These are phyloP conservation scores for Warburgia ugandensis DNA, from an alignment of 164 flowering plant species.

Conservation along the genomic window DNA sequence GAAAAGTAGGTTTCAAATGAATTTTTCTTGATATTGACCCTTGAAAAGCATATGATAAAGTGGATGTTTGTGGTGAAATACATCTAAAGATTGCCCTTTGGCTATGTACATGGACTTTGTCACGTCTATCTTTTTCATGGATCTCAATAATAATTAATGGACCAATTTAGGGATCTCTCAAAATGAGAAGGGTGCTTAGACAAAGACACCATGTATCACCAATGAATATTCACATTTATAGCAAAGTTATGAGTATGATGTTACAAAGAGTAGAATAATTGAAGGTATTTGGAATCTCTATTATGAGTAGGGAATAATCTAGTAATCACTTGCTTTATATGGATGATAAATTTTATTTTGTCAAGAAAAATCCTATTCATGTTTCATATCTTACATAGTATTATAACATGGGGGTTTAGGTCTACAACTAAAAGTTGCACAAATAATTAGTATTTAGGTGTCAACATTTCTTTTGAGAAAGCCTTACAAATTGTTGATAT, in stretches of 20 bases:
- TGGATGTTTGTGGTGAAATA: neutral
- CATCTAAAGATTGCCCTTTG: no score
- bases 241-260: neutral
- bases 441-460: neutral
- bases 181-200: neutral
- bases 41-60: neutral
- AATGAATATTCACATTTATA: neutral
- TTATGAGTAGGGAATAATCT: neutral
- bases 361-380: neutral
- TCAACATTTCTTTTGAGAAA: neutral
- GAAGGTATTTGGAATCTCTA: neutral
- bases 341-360: neutral
- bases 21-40: neutral
- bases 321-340: neutral
- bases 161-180: neutral
- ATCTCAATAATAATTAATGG: neutral
- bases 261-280: neutral
- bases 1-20: neutral
- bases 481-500: neutral
- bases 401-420: neutral
- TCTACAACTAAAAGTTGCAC: neutral
- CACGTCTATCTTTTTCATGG: neutral
- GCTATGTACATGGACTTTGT: neutral
- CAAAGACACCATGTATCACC: neutral
- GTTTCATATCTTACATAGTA: no score